Conservation (phyloP, 768 basidiomycete genomes). For the Mycena vulgaris region DNA sequence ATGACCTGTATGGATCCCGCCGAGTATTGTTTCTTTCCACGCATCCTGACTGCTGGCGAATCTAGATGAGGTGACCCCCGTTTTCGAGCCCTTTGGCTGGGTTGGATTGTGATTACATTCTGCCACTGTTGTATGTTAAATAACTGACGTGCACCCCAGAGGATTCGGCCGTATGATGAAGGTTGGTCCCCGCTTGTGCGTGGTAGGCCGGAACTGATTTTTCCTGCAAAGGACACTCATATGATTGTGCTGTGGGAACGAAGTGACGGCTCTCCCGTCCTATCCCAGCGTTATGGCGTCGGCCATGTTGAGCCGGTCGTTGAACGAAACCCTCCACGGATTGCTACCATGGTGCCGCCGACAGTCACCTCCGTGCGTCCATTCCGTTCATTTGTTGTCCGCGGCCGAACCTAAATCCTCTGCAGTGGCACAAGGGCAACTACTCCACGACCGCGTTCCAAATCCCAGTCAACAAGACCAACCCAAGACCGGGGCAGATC, state of each 20-base stretch:
- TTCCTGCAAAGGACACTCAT: slow-evolving; percentile 49
- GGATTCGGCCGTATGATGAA: slow-evolving; percentile 67
- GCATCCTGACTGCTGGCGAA: background rate
- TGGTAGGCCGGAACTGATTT: background rate
- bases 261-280: slow-evolving; percentile 66
- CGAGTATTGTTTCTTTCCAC: background rate
- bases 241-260: slow-evolving; percentile 72
- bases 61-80: slow-evolving; percentile 28
- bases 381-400: background rate
- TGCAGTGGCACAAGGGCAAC: slow-evolving; percentile 47
- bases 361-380: slow-evolving; percentile 47
- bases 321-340: slow-evolving; percentile 60
- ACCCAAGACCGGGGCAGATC: slow-evolving; percentile 40
- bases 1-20: slow-evolving; percentile 29
- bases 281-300: slow-evolving; percentile 70
- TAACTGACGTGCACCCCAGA: background rate
- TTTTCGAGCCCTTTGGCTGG: slow-evolving; percentile 62
- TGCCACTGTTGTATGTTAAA: background rate
- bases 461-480: slow-evolving; percentile 56
- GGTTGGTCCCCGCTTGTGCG: background rate
- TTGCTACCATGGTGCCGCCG: slow-evolving; percentile 57
- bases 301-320: slow-evolving; percentile 65
- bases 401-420: background rate
- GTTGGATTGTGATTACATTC: slow-evolving; percentile 61
- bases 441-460: slow-evolving; percentile 59